These are phyloP conservation scores for Psidium guajava DNA, from an alignment of 345 rosid genomes.

Conservation along the genomic window DNA sequence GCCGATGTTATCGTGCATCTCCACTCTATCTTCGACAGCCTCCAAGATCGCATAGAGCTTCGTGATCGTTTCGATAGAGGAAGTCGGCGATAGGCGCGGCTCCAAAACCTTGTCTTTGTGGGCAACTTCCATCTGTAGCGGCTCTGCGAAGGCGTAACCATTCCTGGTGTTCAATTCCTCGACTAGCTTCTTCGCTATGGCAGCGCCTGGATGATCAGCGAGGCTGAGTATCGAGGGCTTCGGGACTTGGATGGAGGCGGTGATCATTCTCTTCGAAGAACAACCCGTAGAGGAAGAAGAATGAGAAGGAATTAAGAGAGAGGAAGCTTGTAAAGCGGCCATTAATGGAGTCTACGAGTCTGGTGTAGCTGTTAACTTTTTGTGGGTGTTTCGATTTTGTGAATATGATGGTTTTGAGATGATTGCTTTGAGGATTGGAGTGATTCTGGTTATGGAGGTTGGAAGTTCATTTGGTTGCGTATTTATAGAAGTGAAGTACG, in stretches of 20 bases:
- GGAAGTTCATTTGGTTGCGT: not conserved
- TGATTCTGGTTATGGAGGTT: not conserved
- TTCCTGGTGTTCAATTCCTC: not conserved
- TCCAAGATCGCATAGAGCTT: conserved; percentile 41
- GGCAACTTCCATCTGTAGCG: not conserved
- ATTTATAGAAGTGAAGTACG: not conserved
- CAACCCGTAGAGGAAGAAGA: not conserved
- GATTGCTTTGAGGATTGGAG: not conserved
- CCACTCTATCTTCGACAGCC: conserved; percentile 47
- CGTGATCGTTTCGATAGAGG: not conserved
- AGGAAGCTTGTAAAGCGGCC: not conserved
- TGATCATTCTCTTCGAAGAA: not conserved
- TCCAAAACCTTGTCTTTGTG: not conserved
- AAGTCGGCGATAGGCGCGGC: not conserved
- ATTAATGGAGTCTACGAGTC: not conserved
- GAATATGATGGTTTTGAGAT: not conserved
- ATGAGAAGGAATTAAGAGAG: not conserved
- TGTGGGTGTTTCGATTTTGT: no score
- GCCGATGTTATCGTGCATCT: conserved; percentile 59
- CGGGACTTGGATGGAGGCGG: not conserved
- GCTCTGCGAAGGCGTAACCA: not conserved
- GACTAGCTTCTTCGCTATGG: not conserved
- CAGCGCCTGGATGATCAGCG: not conserved
- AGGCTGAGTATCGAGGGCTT: not conserved
- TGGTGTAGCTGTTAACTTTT: not conserved